Evolutionary conservation across 805 yeast genomes (phyloP).

Genomic region (Spathaspora gorwiae): DNA sequence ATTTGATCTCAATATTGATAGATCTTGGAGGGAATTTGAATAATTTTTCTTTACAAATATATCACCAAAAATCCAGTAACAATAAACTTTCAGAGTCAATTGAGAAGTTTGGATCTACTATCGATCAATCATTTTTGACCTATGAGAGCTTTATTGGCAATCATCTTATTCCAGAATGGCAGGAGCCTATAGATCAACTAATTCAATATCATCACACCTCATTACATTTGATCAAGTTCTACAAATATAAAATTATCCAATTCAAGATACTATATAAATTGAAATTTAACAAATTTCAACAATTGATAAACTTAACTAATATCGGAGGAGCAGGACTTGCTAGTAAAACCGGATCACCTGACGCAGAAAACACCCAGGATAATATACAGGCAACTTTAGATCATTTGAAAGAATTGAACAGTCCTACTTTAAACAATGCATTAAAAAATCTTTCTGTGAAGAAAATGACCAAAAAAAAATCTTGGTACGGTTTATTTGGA

Average conservation of each 20-base stretch:
- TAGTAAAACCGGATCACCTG: neutral
- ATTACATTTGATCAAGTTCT: conserved; percentile 42
- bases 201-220: conserved; percentile 41
- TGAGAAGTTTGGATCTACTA: conserved; percentile 50
- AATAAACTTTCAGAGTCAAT: conserved; percentile 29
- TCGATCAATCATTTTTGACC: conserved; percentile 48
- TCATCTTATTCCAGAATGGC: conserved; percentile 38
- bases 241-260: conserved; percentile 51
- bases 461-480: conserved; percentile 25
- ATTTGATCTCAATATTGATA: conserved; percentile 35
- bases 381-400: conserved; percentile 12
- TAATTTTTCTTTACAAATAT: conserved; percentile 47
- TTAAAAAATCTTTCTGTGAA: conserved; percentile 27
- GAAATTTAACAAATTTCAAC: conserved; percentile 35
- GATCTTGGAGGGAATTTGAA: conserved; percentile 57
- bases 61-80: conserved; percentile 12
- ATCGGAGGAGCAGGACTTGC: neutral
- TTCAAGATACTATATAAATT: conserved; percentile 37
- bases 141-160: conserved; percentile 41
- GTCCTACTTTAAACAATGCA: conserved; percentile 36
- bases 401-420: conserved; percentile 31
- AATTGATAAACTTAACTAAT: conserved; percentile 25
- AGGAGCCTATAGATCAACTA: conserved; percentile 48
- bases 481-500: conserved; percentile 44
- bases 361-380: neutral